Conservation (phyloP, 2,329 filamentous ascomycete species). For the Diaporthe amygdali region DNA sequence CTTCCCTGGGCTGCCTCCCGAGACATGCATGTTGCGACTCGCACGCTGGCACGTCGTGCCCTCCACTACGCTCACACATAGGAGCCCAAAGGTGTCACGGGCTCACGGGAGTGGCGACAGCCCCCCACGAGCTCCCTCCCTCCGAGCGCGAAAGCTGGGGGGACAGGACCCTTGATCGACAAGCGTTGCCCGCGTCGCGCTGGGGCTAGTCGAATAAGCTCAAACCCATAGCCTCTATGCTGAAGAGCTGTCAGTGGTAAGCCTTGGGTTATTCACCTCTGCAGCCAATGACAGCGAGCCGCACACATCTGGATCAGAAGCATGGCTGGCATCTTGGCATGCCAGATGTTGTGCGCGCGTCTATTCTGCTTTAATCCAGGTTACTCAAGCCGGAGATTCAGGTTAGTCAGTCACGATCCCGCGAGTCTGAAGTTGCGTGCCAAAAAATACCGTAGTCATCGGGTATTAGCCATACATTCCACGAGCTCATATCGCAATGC, state of each 20-base stretch:
- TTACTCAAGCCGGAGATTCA: background rate
- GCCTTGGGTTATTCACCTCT: background rate
- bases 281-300: background rate
- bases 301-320: background rate
- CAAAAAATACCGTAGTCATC: background rate
- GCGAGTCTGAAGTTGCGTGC: background rate
- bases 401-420: background rate
- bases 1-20: background rate
- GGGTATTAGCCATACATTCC: background rate
- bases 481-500: background rate
- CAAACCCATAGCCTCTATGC: no score
- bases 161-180: background rate
- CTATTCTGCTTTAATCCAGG: background rate
- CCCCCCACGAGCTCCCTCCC: background rate
- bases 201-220: no score
- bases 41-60: background rate
- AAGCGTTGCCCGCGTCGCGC: background rate
- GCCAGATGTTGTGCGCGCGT: background rate
- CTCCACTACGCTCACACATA: background rate
- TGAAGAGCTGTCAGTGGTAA: background rate
- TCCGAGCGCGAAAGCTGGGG: background rate
- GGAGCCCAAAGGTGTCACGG: background rate
- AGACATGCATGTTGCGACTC: constrained; percentile 5
- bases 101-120: background rate
- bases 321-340: background rate